Evolutionary conservation across 139 green algal genomes (phyloP), one percentile per base, ranked within the genome.

Genomic region (Chlorella sp.): DNA sequence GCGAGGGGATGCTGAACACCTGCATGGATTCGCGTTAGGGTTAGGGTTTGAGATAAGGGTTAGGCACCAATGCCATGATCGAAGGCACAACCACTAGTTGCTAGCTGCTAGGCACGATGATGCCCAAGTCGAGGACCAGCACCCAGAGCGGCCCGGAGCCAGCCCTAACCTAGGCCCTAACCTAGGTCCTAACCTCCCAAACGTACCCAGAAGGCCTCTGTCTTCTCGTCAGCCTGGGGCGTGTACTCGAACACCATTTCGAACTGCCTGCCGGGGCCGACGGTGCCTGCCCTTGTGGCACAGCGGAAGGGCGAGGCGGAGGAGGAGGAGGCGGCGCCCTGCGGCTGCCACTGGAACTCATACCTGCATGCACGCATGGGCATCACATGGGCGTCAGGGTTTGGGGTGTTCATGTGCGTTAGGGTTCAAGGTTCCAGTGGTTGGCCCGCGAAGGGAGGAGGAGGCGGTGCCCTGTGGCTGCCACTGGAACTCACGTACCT

Each of bases 221-320:
- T 63, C 34, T 88, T n/a, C 26, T 74, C 33, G 27, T 90, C 80
- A 20, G 33, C 51, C 2, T 55, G 63, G 0, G 90, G 89, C 35
- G 73, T 87, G 81, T 85, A 96, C 73, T 92, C 82, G 69, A 96
- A 94, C 31, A 86, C 84, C 89, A 96, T 93, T 76, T 96, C 89
- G 77, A 90, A 92, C 23, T 80, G 82, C 72, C 84, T 80, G 26
- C 89, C 89, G 49, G 61, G 64, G 34, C 70, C 70, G 32, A 93
- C 84, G 5, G 85, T 74, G 24, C 89, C 88, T 17, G 67, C 62
- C 2, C 29, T n/a, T 2, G 76, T 81, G n/a, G 32, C 4, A 55
- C 76, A 81, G 0, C 36, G 24, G 66, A 81, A 77, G 1, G 76
- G 70, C 5, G 67, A 61, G 22, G 24, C 26, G 10, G 67, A 62